Evolutionary conservation across 2,329 filamentous ascomycete species (phyloP).

Genomic region (Bipolaris bicolor): DNA sequence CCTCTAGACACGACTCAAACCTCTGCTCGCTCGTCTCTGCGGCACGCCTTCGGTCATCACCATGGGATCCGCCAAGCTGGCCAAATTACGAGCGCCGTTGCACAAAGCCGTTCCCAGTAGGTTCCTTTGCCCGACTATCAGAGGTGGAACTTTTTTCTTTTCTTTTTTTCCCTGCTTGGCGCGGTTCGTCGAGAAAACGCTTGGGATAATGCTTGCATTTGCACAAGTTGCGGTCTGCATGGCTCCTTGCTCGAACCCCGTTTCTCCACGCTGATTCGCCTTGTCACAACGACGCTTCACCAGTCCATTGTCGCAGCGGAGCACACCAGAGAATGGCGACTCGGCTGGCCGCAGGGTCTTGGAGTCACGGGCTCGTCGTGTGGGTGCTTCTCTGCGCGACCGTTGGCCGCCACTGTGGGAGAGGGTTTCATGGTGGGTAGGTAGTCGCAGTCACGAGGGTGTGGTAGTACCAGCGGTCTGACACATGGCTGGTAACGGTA

Average conservation of each 20-base stretch:
- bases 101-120: constrained; percentile 22
- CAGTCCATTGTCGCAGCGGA: constrained; percentile 29
- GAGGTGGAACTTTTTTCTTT: constrained; percentile 8
- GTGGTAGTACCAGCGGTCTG: constrained; percentile 37
- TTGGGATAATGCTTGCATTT: constrained; percentile 36
- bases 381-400: constrained; percentile 28
- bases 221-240: constrained; percentile 31
- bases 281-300: constrained; percentile 23
- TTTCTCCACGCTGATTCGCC: constrained; percentile 42
- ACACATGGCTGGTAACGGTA: constrained; percentile 1
- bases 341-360: constrained; percentile 35
- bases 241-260: constrained; percentile 27
- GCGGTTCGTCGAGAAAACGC: constrained; percentile 23
- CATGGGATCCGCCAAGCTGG: constrained; percentile 9
- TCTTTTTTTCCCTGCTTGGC: constrained; percentile 25
- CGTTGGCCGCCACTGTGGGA: constrained; percentile 38
- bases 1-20: constrained; percentile 6
- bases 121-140: constrained; percentile 6
- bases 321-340: constrained; percentile 29
- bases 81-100: constrained; percentile 20
- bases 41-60: constrained; percentile 7
- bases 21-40: constrained; percentile 5
- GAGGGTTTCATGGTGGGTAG: constrained; percentile 28
- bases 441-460: constrained; percentile 10
- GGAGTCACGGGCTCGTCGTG: constrained; percentile 45